phyloP scores from a whole-genome alignment of 805 yeast species.

The Candida pini region DNA sequence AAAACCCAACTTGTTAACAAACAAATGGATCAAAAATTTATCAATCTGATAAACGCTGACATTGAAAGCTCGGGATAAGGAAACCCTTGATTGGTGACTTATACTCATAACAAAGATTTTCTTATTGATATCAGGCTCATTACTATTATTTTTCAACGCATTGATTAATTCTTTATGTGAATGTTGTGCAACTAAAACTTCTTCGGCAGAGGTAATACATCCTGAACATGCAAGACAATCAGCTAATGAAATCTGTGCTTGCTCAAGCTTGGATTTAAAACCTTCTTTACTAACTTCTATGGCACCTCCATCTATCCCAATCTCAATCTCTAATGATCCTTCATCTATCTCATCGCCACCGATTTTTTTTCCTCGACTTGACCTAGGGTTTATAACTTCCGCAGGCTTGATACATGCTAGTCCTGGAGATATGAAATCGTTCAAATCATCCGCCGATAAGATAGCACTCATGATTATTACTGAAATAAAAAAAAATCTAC shows the following conservation, averaged over 20 bases:
- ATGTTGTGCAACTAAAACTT: slow-evolving; percentile 84
- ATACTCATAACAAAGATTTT: slow-evolving; percentile 66
- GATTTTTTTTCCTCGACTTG: no score
- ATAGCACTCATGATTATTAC: slow-evolving; percentile 67
- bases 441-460: slow-evolving; percentile 82
- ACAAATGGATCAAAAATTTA: slow-evolving; percentile 49
- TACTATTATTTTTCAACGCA: slow-evolving; percentile 36
- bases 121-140: slow-evolving; percentile 10
- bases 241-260: slow-evolving; percentile 83
- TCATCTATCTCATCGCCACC: slow-evolving; percentile 29
- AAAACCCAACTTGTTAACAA: slow-evolving; percentile 60
- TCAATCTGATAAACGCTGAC: slow-evolving; percentile 55
- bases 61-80: slow-evolving; percentile 65
- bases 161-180: slow-evolving; percentile 74
- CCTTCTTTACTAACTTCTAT: slow-evolving; percentile 63
- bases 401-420: slow-evolving; percentile 92
- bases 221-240: slow-evolving; percentile 98
- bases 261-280: slow-evolving; percentile 44
- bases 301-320: slow-evolving; percentile 53
- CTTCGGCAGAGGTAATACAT: slow-evolving; percentile 97
- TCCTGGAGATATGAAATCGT: slow-evolving; percentile 92
- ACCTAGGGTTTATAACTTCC: slow-evolving; percentile 33
- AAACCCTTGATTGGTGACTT: slow-evolving; percentile 81
- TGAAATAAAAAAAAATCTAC: slow-evolving; percentile 7
- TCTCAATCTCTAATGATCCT: slow-evolving; percentile 44